Evolutionary conservation across 345 rosid species (phyloP).

Genomic region (Boechera divaricarpa): DNA sequence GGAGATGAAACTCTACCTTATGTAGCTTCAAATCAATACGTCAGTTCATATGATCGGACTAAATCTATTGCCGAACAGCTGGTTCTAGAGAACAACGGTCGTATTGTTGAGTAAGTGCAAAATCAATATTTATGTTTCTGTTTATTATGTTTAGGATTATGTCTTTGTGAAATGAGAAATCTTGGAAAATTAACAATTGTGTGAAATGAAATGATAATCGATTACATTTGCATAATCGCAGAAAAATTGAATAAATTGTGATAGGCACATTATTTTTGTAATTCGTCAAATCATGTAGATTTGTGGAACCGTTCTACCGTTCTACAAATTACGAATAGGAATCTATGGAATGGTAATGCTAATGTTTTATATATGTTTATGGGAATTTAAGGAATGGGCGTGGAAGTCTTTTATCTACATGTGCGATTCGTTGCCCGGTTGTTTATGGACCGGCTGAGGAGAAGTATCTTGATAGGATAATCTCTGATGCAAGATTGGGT

Average conservation of each 20-base stretch:
- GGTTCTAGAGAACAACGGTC: constrained; percentile 70
- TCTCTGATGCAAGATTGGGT: constrained; percentile 37
- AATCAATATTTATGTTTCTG: background rate
- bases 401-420: constrained; percentile 28
- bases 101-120: constrained; percentile 54
- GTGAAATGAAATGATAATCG: background rate
- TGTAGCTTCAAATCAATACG: constrained; percentile 63
- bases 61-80: constrained; percentile 81
- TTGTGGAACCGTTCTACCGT: too few species aligned
- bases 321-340: too few species aligned
- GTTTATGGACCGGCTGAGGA: constrained; percentile 41
- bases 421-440: constrained; percentile 37
- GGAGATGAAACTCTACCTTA: constrained; percentile 80
- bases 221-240: too few species aligned
- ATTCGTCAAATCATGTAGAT: too few species aligned
- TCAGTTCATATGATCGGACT: constrained; percentile 67
- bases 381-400: constrained; percentile 13
- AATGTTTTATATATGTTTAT: background rate
- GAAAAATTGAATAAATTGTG: too few species aligned
- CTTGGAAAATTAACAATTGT: background rate
- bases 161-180: background rate
- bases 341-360: background rate
- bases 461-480: constrained; percentile 34
- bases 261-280: too few species aligned
- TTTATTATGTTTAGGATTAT: background rate